A percentile compares a stretch with the other conserved stretches of the same genome.
Evolutionary conservation across 1,284 basidiomycete genomes (phyloP).

Genomic region (Calocybe gambosa): DNA sequence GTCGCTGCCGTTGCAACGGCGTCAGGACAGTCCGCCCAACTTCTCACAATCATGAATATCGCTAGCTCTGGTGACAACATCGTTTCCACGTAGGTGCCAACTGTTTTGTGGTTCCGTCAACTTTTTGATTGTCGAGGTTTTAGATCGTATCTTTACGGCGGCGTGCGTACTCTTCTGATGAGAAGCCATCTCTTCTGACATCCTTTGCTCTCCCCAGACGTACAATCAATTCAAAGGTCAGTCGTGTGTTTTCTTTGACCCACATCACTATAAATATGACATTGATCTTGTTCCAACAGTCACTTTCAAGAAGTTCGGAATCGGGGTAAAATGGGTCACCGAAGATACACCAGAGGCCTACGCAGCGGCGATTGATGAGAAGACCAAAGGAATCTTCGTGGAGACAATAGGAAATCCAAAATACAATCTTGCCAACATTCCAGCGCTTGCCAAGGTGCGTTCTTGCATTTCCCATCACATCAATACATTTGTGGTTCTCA

Average conservation of each 20-base stretch:
- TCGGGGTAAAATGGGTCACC: conserved; percentile 74
- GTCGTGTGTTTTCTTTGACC: not conserved
- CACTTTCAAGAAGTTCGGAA: conserved; percentile 73
- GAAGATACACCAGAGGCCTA: conserved; percentile 62
- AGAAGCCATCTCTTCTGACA: conserved; percentile 15
- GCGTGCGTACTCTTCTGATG: conserved; percentile 33
- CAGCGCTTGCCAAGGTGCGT: conserved; percentile 64
- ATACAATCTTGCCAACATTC: conserved; percentile 70
- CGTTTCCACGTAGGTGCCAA: conserved; percentile 52
- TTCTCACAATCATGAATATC: conserved; percentile 64
- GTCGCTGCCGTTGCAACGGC: conserved; percentile 70
- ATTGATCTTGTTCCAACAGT: conserved; percentile 32
- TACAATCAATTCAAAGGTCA: conserved; percentile 92
- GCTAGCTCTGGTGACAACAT: conserved; percentile 72
- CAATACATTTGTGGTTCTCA: not conserved
- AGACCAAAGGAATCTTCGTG: conserved; percentile 73
- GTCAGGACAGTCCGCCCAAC: conserved; percentile 77
- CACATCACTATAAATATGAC: not conserved
- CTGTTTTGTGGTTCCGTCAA: not conserved
- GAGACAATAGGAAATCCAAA: conserved; percentile 88
- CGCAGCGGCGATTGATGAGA: conserved; percentile 69
- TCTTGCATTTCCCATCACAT: not conserved
- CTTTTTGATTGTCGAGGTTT: not conserved
- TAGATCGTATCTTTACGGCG: conserved; percentile 63
- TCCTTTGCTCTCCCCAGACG: conserved; percentile 34